These are phyloP conservation scores for Penicillium dipodomyicola DNA, from an alignment of 495 filamentous ascomycete species.

Conservation along the genomic window DNA sequence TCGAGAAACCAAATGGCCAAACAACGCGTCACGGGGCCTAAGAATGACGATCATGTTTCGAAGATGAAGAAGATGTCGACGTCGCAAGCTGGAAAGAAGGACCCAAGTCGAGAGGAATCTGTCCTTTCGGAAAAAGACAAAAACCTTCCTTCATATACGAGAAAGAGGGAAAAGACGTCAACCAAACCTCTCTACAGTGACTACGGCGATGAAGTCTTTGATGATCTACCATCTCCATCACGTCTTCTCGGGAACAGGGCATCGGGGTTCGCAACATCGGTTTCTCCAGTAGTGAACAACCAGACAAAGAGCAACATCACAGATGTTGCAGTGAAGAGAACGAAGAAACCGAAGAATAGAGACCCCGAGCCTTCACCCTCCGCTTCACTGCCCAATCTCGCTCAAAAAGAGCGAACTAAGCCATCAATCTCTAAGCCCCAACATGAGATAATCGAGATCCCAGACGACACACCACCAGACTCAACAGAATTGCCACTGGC, in stretches of 20 bases:
- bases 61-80: neutral
- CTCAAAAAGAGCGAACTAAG: neutral
- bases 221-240: constrained; percentile 45
- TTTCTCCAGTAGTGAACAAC: neutral
- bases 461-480: constrained; percentile 3
- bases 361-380: neutral
- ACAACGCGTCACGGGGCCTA: neutral
- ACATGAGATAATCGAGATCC: constrained; percentile 9
- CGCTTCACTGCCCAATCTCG: neutral
- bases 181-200: constrained; percentile 30
- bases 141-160: neutral
- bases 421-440: neutral
- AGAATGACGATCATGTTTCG: neutral
- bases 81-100: neutral
- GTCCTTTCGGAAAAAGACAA: neutral
- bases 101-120: neutral
- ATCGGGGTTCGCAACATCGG: neutral
- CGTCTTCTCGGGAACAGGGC: constrained; percentile 18
- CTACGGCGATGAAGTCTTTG: constrained; percentile 34
- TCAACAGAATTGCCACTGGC: constrained; percentile 1
- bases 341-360: neutral
- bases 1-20: neutral
- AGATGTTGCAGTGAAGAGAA: neutral
- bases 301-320: neutral
- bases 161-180: neutral